Conservation (phyloP, 495 filamentous ascomycete species). For the Saxophila tyrrhenica region DNA sequence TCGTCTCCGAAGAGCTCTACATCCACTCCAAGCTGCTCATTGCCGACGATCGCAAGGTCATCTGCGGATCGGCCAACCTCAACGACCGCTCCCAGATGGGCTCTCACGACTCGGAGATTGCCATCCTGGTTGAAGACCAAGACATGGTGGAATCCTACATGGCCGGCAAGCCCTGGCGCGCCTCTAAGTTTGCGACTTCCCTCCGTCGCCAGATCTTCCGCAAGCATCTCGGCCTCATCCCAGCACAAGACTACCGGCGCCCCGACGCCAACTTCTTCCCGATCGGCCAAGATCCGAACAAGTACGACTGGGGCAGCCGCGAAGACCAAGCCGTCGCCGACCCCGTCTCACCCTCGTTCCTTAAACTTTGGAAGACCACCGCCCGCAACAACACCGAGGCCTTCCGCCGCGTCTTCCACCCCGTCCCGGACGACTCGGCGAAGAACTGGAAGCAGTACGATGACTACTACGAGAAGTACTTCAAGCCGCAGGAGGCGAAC, state of each 20-base stretch:
- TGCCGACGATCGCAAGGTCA: slow-evolving; percentile 78
- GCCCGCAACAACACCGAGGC: slow-evolving; percentile 74
- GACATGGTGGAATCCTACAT: slow-evolving; percentile 57
- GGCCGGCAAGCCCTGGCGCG: slow-evolving; percentile 57
- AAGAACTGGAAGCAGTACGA: slow-evolving; percentile 80
- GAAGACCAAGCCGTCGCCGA: slow-evolving; percentile 69
- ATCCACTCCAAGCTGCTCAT: slow-evolving; percentile 90
- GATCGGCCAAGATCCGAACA: slow-evolving; percentile 52
- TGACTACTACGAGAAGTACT: slow-evolving; percentile 66
- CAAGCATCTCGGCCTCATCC: slow-evolving; percentile 80
- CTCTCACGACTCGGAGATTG: slow-evolving; percentile 71
- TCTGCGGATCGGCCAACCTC: slow-evolving; percentile 86
- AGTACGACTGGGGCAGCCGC: slow-evolving; percentile 66
- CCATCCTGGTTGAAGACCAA: slow-evolving; percentile 69
- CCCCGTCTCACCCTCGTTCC: slow-evolving; percentile 56
- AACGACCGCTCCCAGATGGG: slow-evolving; percentile 93
- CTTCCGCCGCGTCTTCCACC: slow-evolving; percentile 77
- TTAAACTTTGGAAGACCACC: slow-evolving; percentile 58
- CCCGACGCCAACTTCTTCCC: slow-evolving; percentile 67
- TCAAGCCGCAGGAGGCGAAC: slow-evolving; percentile 38
- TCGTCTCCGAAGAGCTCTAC: slow-evolving; percentile 88
- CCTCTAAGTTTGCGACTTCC: slow-evolving; percentile 68
- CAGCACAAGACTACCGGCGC: slow-evolving; percentile 52
- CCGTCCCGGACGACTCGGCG: slow-evolving; percentile 71
- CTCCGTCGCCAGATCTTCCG: slow-evolving; percentile 79